Evolutionary conservation across 306 rosid genomes (phyloP).

Genomic region (Betula pendula): DNA sequence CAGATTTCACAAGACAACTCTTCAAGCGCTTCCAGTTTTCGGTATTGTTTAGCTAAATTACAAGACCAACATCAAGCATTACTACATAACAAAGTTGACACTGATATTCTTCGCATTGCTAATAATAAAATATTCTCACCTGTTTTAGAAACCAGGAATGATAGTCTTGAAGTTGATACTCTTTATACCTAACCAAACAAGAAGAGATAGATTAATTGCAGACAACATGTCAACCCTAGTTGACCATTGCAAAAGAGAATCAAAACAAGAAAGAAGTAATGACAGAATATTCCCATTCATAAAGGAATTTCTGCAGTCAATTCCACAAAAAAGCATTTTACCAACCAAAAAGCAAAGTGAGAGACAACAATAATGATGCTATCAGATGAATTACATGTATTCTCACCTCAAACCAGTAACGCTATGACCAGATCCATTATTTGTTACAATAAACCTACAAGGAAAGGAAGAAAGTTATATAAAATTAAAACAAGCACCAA

Average conservation of each 20-base stretch:
- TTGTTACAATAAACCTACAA: conserved; percentile 85
- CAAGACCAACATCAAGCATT: conserved; percentile 22
- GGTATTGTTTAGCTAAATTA: conserved; percentile 74
- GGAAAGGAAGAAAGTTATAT: conserved; percentile 14
- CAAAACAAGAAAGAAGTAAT: conserved; percentile 1
- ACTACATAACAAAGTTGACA: conserved; percentile 1
- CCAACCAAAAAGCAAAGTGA: conserved; percentile 10
- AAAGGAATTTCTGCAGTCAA: neutral
- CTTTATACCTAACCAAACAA: conserved; percentile 76
- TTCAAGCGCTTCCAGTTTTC: conserved; percentile 74
- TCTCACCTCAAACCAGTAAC: conserved; percentile 74
- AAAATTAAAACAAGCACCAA: conserved; percentile 15
- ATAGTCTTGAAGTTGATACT: conserved; percentile 88
- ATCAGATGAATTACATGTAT: conserved; percentile 18
- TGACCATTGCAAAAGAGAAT: conserved; percentile 13
- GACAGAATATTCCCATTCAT: neutral
- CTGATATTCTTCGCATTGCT: conserved; percentile 3
- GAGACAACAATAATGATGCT: neutral
- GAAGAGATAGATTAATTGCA: conserved; percentile 15
- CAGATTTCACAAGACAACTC: conserved; percentile 83
- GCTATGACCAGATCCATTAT: conserved; percentile 84
- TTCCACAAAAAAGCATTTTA: conserved; percentile 5
- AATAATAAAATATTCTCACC: conserved; percentile 38
- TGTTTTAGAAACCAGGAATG: conserved; percentile 92
- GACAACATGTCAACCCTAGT: conserved; percentile 7